Percentiles rank a stretch among this genome's conserved stretches.
Conservation (phyloP, 768 basidiomycete species). For the Tremella fuciformis region DNA sequence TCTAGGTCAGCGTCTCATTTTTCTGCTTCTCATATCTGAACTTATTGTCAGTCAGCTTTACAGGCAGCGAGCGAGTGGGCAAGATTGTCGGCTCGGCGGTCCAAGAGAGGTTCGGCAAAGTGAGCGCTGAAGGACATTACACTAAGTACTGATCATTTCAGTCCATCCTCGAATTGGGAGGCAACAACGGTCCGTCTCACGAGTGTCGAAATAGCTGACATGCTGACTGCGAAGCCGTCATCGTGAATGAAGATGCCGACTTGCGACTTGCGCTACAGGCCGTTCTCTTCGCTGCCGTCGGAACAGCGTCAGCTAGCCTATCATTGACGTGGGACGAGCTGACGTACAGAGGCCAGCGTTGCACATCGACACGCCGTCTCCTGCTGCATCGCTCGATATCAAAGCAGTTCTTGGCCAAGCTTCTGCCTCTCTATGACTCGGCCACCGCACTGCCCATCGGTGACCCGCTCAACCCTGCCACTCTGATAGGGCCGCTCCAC, state of each 20-base stretch:
- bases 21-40: neutral
- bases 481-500: slow-evolving; percentile 85
- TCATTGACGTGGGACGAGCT: slow-evolving; percentile 52
- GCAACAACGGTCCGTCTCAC: slow-evolving; percentile 74
- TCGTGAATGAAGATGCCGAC: slow-evolving; percentile 92
- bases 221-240: slow-evolving; percentile 61
- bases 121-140: slow-evolving; percentile 28
- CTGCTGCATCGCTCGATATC: slow-evolving; percentile 82
- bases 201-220: slow-evolving; percentile 3
- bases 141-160: slow-evolving; percentile 12
- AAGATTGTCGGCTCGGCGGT: slow-evolving; percentile 82
- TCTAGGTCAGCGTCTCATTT: slow-evolving; percentile 60
- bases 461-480: slow-evolving; percentile 72
- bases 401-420: slow-evolving; percentile 67
- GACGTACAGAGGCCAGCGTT: slow-evolving; percentile 55
- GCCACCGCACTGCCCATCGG: slow-evolving; percentile 61
- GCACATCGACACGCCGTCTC: slow-evolving; percentile 87
- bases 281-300: slow-evolving; percentile 90
- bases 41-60: slow-evolving; percentile 73
- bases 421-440: slow-evolving; percentile 69
- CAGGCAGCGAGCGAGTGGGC: slow-evolving; percentile 85
- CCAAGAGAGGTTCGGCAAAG: slow-evolving; percentile 82
- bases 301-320: slow-evolving; percentile 57
- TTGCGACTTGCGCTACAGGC: slow-evolving; percentile 81
- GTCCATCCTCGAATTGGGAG: slow-evolving; percentile 79